Conservation (phyloP, 805 yeast genomes). For the Teunomyces pallodes region DNA sequence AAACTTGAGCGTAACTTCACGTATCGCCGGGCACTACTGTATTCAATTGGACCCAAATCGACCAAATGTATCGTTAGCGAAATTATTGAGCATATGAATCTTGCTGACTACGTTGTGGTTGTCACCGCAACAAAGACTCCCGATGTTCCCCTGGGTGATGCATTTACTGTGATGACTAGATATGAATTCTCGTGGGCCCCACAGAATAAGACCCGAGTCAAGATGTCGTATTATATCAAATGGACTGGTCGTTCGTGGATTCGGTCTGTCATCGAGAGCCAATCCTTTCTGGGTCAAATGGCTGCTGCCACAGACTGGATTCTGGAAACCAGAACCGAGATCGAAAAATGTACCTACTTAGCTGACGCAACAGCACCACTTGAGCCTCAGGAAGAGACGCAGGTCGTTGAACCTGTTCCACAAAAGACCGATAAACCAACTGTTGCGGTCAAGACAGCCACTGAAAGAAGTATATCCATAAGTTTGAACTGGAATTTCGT, state of each 20-base stretch:
- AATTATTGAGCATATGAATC: conserved; percentile 50
- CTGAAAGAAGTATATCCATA: not conserved
- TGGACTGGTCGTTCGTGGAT: conserved; percentile 83
- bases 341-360: conserved; percentile 20
- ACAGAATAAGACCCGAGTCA: conserved; percentile 50
- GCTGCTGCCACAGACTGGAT: conserved; percentile 55
- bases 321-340: conserved; percentile 42
- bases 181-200: conserved; percentile 62
- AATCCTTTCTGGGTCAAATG: conserved; percentile 69
- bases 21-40: conserved; percentile 63
- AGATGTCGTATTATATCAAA: conserved; percentile 53
- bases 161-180: conserved; percentile 61
- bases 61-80: conserved; percentile 67
- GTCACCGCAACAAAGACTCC: conserved; percentile 66
- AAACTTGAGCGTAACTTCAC: conserved; percentile 47
- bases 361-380: conserved; percentile 18
- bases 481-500: not conserved
- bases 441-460: not conserved
- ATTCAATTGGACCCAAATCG: conserved; percentile 75
- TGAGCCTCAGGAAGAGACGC: not conserved
- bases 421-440: not conserved
- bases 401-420: not conserved
- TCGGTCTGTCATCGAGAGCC: conserved; percentile 71
- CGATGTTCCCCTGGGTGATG: conserved; percentile 77
- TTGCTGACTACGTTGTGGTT: conserved; percentile 45